Percentiles rank a stretch among this genome's conserved stretches.
Conservation (phyloP, 352 stramenopile species). For the Elongisporangium prolatum region DNA sequence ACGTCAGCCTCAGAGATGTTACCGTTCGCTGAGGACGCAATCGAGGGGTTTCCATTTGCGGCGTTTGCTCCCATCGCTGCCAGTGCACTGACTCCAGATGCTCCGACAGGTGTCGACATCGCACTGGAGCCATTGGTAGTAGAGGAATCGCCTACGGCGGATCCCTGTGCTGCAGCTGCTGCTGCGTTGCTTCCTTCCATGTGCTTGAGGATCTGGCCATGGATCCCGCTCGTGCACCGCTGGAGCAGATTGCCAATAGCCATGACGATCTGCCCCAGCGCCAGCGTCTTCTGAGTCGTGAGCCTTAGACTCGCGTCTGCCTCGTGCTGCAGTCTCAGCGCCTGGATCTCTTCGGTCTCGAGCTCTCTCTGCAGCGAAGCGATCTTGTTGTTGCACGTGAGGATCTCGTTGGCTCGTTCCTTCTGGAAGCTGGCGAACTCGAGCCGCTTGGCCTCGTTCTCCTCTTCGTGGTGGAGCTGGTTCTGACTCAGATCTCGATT, state of each 20-base stretch:
- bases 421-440: slow-evolving; percentile 87
- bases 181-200: slow-evolving; percentile 57
- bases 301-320: slow-evolving; percentile 82
- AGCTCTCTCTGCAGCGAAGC: slow-evolving; percentile 79
- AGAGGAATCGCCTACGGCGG: slow-evolving; percentile 1
- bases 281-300: slow-evolving; percentile 89
- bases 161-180: slow-evolving; percentile 6
- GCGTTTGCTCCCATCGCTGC: slow-evolving; percentile 13
- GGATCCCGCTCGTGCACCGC: slow-evolving; percentile 77
- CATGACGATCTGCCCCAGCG: slow-evolving; percentile 89
- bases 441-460: slow-evolving; percentile 81
- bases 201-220: slow-evolving; percentile 86
- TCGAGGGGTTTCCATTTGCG: slow-evolving; percentile 12
- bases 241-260: slow-evolving; percentile 83
- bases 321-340: slow-evolving; percentile 82
- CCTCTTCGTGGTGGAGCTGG: slow-evolving; percentile 75
- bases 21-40: slow-evolving; percentile 15
- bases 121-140: slow-evolving; percentile 5
- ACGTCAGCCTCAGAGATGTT: slow-evolving; percentile 80
- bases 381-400: slow-evolving; percentile 91
- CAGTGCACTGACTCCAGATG: slow-evolving; percentile 8
- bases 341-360: slow-evolving; percentile 60
- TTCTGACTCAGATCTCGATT: slow-evolving; percentile 80
- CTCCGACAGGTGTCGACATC: neutral
- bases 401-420: slow-evolving; percentile 89